A percentile compares a stretch with the other conserved stretches of the same genome.
These are phyloP conservation scores for Nothophoma quercina DNA, from an alignment of 2,329 filamentous ascomycete genomes.

Conservation along the genomic window DNA sequence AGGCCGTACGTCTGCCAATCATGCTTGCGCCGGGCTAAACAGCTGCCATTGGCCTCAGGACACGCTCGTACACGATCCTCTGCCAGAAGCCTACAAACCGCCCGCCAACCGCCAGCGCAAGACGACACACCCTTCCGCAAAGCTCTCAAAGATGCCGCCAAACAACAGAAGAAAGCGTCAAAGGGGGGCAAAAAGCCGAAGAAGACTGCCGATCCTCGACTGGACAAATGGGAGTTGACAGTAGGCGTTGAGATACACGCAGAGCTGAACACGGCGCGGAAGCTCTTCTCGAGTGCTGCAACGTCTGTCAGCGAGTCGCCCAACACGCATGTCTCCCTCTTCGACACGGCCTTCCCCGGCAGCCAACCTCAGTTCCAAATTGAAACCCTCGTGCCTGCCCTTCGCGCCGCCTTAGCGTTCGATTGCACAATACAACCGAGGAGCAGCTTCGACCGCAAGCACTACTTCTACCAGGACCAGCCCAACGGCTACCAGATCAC, in stretches of 20 bases:
- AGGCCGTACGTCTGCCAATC: constrained; percentile 40
- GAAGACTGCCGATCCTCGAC: constrained; percentile 27
- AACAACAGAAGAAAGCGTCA: constrained; percentile 40
- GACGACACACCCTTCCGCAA: constrained; percentile 47
- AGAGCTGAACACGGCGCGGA: constrained; percentile 86
- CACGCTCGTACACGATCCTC: not conserved
- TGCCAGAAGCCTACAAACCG: constrained; percentile 35
- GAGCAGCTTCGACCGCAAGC: constrained; percentile 93
- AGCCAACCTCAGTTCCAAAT: constrained; percentile 86
- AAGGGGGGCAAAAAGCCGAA: constrained; percentile 14
- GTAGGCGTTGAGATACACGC: constrained; percentile 98
- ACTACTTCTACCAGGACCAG: constrained; percentile 99
- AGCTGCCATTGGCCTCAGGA: constrained; percentile 24
- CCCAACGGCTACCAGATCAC: constrained; percentile 97
- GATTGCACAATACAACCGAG: constrained; percentile 77
- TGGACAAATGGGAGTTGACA: constrained; percentile 83
- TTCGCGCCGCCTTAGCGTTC: constrained; percentile 86
- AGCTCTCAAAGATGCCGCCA: constrained; percentile 48
- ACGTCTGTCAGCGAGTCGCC: constrained; percentile 66
- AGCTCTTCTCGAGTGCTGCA: constrained; percentile 80
- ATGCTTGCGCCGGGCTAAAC: constrained; percentile 33
- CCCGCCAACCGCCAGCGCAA: constrained; percentile 25
- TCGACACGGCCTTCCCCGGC: constrained; percentile 89
- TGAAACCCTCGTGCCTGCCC: constrained; percentile 83
- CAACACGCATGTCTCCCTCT: constrained; percentile 87